Evolutionary conservation across 257 asterid species (phyloP), one percentile per base, ranked within the genome.

Genomic region (Vinca minor): DNA sequence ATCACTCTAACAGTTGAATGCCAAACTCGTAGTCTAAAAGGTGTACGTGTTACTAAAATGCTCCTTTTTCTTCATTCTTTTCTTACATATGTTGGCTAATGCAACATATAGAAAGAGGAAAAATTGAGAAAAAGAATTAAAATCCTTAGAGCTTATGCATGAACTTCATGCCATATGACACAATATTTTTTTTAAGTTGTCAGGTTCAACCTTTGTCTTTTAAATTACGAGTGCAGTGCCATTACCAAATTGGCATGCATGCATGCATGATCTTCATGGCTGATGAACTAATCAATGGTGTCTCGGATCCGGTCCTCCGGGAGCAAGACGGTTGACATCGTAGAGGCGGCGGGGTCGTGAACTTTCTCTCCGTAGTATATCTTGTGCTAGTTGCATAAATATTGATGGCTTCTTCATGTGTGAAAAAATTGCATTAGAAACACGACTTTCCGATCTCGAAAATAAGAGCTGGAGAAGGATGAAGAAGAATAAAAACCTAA

Each of bases 261-360:
- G 3, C 35, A 54, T 54, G 59, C 59, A 26, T 26, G 36, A 52
- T 23, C 31, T 3, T 59, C 41, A 20, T 35, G 1, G 0, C 3
- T 4, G 2, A 20, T 41, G 13, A 7, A n/a, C 17, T 13, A 3
- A 66, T 18, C 63, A 80, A 66, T 83, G 89, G 47, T 83, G 89
- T 59, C 47, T 76, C 0, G 89, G 86, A 56, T 83, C 89, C 14
- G 89, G 89, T 41, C 89, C 89, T 10, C 75, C 79, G 0, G 86
- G 89, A 18, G 82, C 76, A n/a, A 69, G 34, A 3, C 81, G 79
- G 32, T 67, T 21, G 58, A 23, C 8, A 3, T 71, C 34, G 26
- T 80, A 76, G 7, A 47, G 35, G 20, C 13, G 34, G 3, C 17
- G 59, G 1, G 71, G 59, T 55, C 49, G 63, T 70, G 68, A 55